Evolutionary conservation across 1,284 basidiomycete species (phyloP).

Genomic region (Pholiota adiposa): DNA sequence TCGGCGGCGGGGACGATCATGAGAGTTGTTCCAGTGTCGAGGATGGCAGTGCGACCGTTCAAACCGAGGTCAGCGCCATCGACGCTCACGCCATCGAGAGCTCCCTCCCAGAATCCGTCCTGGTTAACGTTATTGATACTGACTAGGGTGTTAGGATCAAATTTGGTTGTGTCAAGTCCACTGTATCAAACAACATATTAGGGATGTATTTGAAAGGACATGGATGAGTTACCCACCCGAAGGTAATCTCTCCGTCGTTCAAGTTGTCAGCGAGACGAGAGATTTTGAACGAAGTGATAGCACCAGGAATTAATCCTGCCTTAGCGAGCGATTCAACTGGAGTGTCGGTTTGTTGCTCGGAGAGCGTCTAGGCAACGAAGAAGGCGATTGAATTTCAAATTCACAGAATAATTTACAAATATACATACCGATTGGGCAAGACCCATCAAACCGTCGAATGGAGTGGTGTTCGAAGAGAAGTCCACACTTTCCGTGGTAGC

Average conservation of each 20-base stretch:
- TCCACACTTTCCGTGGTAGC: constrained; percentile 65
- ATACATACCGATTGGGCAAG: constrained; percentile 69
- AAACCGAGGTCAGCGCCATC: constrained; percentile 59
- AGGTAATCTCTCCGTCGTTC: constrained; percentile 84
- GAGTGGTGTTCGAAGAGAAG: constrained; percentile 55
- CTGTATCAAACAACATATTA: constrained; percentile 26
- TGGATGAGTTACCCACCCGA: constrained; percentile 49
- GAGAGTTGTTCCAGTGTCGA: constrained; percentile 79
- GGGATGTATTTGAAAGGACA: not conserved
- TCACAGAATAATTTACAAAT: not conserved
- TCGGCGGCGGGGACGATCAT: constrained; percentile 63
- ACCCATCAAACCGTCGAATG: constrained; percentile 87
- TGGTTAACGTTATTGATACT: constrained; percentile 63
- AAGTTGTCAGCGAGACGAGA: constrained; percentile 72
- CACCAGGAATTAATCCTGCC: constrained; percentile 61
- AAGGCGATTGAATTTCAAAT: not conserved
- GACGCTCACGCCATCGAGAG: constrained; percentile 61
- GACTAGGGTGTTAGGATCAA: constrained; percentile 56
- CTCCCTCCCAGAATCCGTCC: constrained; percentile 81
- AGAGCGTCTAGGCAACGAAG: constrained; percentile 49
- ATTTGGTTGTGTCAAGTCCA: constrained; percentile 75
- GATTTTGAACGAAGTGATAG: constrained; percentile 84
- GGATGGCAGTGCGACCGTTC: constrained; percentile 68
- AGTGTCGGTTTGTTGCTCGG: constrained; percentile 68
- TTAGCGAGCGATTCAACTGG: constrained; percentile 76